Percentiles rank a stretch among this genome's conserved stretches.
Evolutionary conservation across 1,139 yeast genomes (phyloP).

Genomic region (Saccharomyces hybrid): DNA sequence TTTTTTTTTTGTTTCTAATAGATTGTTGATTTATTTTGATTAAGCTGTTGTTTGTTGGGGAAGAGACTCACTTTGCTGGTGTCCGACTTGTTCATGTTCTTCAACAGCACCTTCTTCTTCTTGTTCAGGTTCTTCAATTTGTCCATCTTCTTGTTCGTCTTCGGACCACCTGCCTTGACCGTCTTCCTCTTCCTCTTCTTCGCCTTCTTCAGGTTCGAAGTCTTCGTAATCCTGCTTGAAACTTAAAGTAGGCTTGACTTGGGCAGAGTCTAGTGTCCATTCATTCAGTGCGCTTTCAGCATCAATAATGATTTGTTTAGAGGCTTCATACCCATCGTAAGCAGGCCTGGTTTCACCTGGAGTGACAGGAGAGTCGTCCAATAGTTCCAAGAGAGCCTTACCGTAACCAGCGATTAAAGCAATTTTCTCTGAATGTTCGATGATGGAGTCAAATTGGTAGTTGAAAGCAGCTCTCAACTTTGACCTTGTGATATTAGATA

Average conservation of each 20-base stretch:
- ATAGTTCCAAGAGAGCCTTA: conserved; percentile 88
- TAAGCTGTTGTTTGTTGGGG: not conserved
- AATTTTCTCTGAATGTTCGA: conserved; percentile 93
- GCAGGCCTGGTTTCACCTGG: conserved; percentile 99
- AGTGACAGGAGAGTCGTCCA: conserved; percentile 94
- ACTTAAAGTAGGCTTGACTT: conserved; percentile 87
- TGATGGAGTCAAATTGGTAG: conserved; percentile 92
- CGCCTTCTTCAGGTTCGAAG: conserved; percentile 53
- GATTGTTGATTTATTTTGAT: not conserved
- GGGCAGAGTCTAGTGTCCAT: conserved; percentile 95
- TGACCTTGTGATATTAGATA: conserved; percentile 95
- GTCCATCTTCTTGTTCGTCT: conserved; percentile 14
- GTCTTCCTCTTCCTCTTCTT: conserved; percentile 44
- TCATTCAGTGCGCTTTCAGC: conserved; percentile 93
- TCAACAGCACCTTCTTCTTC: conserved; percentile 6
- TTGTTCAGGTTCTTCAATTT: conserved; percentile 13
- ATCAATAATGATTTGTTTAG: conserved; percentile 94
- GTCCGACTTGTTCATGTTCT: conserved; percentile 6
- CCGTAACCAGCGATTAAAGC: conserved; percentile 98
- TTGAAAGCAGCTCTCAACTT: conserved; percentile 95
- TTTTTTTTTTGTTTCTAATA: not conserved
- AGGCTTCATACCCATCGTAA: conserved; percentile 96
- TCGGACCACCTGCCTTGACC: conserved; percentile 41
- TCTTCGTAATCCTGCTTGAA: conserved; percentile 65
- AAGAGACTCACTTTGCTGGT: not conserved